Evolutionary conservation across 2,329 filamentous ascomycete genomes (phyloP).

Genomic region (Neofusicoccum sp.): DNA sequence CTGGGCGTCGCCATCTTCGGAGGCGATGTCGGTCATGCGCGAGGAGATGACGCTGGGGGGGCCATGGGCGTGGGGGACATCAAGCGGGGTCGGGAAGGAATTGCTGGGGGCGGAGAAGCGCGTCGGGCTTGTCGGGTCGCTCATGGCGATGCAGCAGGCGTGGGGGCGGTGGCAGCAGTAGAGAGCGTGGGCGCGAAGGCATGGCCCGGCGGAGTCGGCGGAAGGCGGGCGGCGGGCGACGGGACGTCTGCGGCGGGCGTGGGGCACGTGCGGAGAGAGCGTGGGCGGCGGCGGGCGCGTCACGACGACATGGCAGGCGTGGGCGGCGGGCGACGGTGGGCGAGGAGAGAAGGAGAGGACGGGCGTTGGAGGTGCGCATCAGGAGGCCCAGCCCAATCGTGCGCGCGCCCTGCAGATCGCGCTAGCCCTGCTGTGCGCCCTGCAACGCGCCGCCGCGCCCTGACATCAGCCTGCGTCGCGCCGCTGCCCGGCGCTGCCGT

Average conservation of each 20-base stretch:
- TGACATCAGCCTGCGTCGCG: conserved; percentile 2
- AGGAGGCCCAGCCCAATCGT: conserved; percentile 10
- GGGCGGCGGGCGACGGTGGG: not conserved
- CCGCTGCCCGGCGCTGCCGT: not conserved
- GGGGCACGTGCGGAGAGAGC: conserved; percentile 14
- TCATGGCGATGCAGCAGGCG: conserved; percentile 22
- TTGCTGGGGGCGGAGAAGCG: conserved; percentile 20
- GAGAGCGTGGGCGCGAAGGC: conserved; percentile 16
- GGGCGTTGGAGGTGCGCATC: not conserved
- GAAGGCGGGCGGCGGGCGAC: not conserved
- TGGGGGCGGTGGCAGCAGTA: conserved; percentile 18
- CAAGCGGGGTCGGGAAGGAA: conserved; percentile 23
- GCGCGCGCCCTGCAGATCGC: conserved; percentile 13
- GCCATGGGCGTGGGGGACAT: conserved; percentile 17
- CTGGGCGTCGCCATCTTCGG: conserved; percentile 48
- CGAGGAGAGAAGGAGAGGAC: not conserved
- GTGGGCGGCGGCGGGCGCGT: conserved; percentile 8
- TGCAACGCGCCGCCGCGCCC: not conserved
- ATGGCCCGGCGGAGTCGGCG: conserved; percentile 5
- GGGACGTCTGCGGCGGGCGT: not conserved
- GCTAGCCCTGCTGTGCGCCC: not conserved
- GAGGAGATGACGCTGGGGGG: conserved; percentile 24
- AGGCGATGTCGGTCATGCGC: conserved; percentile 60
- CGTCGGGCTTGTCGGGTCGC: conserved; percentile 34
- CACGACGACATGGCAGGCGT: conserved; percentile 11